phyloP scores from a whole-genome alignment of 371 early-diverging fungal genomes.

The Funneliformis caledonium region DNA sequence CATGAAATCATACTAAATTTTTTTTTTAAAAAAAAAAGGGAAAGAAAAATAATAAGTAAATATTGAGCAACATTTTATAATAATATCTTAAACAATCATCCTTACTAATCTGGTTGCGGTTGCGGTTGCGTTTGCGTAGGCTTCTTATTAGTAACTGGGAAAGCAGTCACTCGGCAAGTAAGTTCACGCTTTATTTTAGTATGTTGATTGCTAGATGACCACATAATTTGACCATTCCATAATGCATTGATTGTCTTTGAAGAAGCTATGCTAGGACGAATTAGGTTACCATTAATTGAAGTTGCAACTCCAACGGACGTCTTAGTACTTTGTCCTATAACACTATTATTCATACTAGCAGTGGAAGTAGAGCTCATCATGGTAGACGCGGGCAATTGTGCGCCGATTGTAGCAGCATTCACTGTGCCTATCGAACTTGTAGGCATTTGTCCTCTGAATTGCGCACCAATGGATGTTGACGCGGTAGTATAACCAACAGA shows the following conservation, averaged over 20 bases:
- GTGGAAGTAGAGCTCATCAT: background rate
- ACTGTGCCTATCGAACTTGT: background rate
- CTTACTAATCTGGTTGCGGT: conserved; percentile 12
- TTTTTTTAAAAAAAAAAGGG: background rate
- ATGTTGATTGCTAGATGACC: background rate
- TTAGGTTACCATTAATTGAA: background rate
- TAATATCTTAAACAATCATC: background rate
- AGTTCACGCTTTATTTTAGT: background rate
- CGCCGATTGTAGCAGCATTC: background rate
- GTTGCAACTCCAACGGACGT: background rate
- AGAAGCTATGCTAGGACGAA: background rate
- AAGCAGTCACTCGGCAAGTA: conserved; percentile 20
- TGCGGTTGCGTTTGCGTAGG: background rate
- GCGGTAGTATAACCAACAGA: background rate
- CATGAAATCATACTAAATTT: background rate
- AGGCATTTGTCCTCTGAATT: background rate
- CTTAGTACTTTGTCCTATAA: background rate
- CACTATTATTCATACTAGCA: background rate
- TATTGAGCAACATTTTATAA: background rate
- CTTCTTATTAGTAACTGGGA: background rate
- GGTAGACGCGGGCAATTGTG: background rate
- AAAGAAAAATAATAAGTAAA: background rate
- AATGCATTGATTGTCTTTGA: background rate
- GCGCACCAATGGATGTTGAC: background rate
- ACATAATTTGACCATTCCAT: conserved; percentile 32